A percentile compares a stretch with the other conserved stretches of the same genome.
Conservation (phyloP, 2,329 filamentous ascomycete species). For the Madurella mycetomatis region DNA sequence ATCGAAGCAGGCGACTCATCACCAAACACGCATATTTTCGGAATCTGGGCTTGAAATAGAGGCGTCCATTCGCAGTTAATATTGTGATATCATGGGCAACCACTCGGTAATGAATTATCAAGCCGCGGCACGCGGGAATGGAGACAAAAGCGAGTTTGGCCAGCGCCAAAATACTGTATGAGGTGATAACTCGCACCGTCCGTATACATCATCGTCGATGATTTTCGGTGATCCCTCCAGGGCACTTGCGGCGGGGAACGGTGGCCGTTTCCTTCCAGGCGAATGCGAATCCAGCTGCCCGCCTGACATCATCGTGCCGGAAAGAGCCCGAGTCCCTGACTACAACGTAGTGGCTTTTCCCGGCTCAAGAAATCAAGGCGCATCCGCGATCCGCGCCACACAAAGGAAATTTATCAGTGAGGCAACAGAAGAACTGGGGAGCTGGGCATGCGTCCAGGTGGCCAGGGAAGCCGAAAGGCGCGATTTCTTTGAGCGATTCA, state of each 20-base stretch:
- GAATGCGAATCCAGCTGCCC: background rate
- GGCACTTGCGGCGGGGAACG: background rate
- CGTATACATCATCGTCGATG: background rate
- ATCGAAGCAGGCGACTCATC: too few species aligned
- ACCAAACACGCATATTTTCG: too few species aligned
- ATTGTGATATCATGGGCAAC: too few species aligned
- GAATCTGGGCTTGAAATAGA: too few species aligned
- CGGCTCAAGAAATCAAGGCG: background rate
- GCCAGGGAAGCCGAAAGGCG: background rate
- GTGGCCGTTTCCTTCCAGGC: background rate
- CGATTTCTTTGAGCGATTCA: background rate
- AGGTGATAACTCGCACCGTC: background rate
- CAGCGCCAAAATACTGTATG: background rate
- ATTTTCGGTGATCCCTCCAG: background rate
- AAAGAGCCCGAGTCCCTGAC: background rate
- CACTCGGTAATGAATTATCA: too few species aligned
- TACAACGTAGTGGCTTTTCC: background rate
- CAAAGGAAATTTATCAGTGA: background rate
- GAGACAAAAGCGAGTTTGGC: background rate
- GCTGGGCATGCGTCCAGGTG: too few species aligned
- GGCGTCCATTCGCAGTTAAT: too few species aligned
- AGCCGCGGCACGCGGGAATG: too few species aligned
- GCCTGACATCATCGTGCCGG: slow-evolving; percentile 11
- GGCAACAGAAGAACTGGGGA: background rate
- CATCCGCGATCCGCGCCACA: background rate